phyloP scores from a whole-genome alignment of 2,329 filamentous ascomycete genomes.

The Pseudohalonectria lignicola region DNA sequence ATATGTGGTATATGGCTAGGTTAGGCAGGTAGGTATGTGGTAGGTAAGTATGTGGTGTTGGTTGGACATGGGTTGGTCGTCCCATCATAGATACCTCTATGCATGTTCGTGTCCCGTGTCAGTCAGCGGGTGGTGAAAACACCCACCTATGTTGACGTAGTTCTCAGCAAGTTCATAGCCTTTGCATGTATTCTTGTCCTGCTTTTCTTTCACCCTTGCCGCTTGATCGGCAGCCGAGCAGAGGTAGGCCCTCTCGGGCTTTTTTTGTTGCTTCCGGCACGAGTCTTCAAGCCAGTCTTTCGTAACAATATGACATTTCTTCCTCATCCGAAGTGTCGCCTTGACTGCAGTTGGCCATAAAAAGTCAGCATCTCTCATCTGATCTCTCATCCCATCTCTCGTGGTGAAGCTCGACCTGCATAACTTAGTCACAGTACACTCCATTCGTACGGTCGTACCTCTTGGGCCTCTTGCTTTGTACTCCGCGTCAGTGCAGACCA shows the following conservation, averaged over 20 bases:
- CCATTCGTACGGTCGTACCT: slow-evolving; percentile 21
- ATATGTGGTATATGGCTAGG: slow-evolving; percentile 52
- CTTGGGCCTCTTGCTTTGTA: slow-evolving; percentile 35
- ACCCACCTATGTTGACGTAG: slow-evolving; percentile 37
- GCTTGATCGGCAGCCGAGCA: too few relatives aligned
- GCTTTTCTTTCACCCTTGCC: slow-evolving; percentile 6
- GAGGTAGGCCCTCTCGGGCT: slow-evolving; percentile 25
- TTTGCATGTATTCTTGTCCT: slow-evolving; percentile 18
- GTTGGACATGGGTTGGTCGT: slow-evolving; percentile 7
- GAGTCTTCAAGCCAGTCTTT: slow-evolving; percentile 44
- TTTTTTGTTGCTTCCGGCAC: slow-evolving; percentile 6
- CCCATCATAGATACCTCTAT: too few relatives aligned
- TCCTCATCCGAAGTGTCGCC: slow-evolving; percentile 18
- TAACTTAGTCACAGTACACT: neutral
- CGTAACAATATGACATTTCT: slow-evolving; percentile 27
- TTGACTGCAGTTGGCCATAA: too few relatives aligned
- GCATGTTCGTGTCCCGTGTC: too few relatives aligned
- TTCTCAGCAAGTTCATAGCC: slow-evolving; percentile 19
- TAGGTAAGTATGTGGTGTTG: neutral
- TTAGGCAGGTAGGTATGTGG: neutral
- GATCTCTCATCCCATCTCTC: too few relatives aligned
- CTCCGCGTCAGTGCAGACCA: slow-evolving; percentile 54
- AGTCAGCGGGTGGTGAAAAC: too few relatives aligned
- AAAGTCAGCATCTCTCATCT: too few relatives aligned
- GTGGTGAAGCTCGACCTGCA: neutral